Evolutionary conservation across 2,329 filamentous ascomycete genomes (phyloP).

Genomic region (Fusarium goolgardi): DNA sequence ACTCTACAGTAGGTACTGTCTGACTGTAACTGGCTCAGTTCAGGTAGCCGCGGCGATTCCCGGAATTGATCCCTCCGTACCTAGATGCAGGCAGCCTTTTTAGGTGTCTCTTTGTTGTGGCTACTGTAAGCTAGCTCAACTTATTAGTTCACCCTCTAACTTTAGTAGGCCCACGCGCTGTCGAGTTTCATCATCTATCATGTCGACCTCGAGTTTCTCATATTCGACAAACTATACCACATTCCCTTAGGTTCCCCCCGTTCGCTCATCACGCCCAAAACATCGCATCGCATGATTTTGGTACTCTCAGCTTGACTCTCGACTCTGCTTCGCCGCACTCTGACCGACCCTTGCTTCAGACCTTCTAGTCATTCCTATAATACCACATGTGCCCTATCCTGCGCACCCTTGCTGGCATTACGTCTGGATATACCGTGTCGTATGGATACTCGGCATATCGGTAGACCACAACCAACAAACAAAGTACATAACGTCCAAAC

Average conservation of each 20-base stretch:
- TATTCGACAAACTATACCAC: conserved; percentile 15
- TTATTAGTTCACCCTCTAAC: conserved; percentile 6
- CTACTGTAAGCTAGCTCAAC: background rate
- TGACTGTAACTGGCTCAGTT: background rate
- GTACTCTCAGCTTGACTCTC: conserved; percentile 3
- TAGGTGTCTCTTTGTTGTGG: conserved; percentile 15
- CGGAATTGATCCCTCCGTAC: conserved; percentile 23
- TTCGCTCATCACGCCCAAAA: background rate
- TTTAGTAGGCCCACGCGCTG: conserved; percentile 7
- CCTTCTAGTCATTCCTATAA: conserved; percentile 1
- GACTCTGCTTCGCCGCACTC: conserved; percentile 22
- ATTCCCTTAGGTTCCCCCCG: background rate
- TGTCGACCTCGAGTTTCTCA: conserved; percentile 25
- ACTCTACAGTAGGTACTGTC: conserved; percentile 2
- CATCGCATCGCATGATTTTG: conserved; percentile 10
- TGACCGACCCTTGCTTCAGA: conserved; percentile 6
- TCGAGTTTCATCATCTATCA: conserved; percentile 37
- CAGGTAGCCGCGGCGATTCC: conserved; percentile 27
- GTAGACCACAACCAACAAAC: conserved; percentile 13
- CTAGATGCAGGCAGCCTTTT: conserved; percentile 29
- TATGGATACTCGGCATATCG: conserved; percentile 9
- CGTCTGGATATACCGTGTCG: conserved; percentile 12
- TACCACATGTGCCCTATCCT: background rate
- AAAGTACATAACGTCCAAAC: conserved; percentile 1
- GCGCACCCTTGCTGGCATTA: conserved; percentile 28